phyloP scores from a whole-genome alignment of 306 rosid species.

The Arachis stenosperma region DNA sequence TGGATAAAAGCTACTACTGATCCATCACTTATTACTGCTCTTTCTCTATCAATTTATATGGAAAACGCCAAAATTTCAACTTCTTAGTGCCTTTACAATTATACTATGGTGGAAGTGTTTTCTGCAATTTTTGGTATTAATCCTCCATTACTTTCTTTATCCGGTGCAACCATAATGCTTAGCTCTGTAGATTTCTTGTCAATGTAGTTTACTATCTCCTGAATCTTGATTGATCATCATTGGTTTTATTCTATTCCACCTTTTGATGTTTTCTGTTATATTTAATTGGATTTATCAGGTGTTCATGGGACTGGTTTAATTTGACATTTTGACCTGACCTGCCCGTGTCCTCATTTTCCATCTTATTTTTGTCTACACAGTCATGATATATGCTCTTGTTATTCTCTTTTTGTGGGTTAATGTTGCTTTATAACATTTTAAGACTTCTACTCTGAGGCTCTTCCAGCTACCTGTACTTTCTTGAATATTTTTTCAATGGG shows the following conservation, averaged over 20 bases:
- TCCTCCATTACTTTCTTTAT: slow-evolving; percentile 15
- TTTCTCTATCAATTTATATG: slow-evolving; percentile 30
- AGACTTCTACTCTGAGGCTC: slow-evolving; percentile 14
- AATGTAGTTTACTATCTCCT: neutral
- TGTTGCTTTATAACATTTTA: slow-evolving; percentile 1
- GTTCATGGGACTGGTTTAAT: neutral
- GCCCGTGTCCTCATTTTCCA: slow-evolving; percentile 14
- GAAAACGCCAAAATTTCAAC: slow-evolving; percentile 6
- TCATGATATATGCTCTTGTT: neutral
- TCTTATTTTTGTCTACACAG: slow-evolving; percentile 1
- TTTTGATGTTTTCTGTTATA: neutral
- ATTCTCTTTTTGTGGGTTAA: slow-evolving; percentile 6
- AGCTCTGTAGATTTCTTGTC: slow-evolving; percentile 11
- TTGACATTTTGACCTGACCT: neutral
- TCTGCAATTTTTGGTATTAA: too few species aligned
- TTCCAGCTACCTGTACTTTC: neutral
- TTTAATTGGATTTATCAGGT: neutral
- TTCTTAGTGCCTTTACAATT: neutral
- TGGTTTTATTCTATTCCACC: slow-evolving; percentile 11
- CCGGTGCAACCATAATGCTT: slow-evolving; percentile 15
- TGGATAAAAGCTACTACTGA: slow-evolving; percentile 30
- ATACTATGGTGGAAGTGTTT: neutral
- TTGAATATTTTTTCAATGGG: neutral
- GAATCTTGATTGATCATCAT: slow-evolving; percentile 8
- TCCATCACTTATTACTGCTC: slow-evolving; percentile 15